Conservation (phyloP, 495 filamentous ascomycete species). For the Stereocaulon alpinum region DNA sequence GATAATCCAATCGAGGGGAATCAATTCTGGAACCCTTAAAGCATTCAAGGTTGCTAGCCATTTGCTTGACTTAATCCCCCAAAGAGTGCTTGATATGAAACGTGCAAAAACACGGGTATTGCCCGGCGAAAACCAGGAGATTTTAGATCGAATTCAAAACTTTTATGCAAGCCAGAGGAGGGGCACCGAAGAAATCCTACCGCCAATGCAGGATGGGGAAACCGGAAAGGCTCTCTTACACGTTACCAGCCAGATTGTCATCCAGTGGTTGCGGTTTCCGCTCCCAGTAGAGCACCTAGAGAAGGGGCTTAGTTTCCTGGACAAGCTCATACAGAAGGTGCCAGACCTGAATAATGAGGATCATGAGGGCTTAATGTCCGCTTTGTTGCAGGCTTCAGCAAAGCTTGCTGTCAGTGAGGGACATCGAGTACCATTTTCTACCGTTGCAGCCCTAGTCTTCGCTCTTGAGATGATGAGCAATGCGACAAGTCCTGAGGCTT, state of each 20-base stretch:
- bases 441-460: slow-evolving; percentile 47
- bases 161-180: slow-evolving; percentile 3
- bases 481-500: slow-evolving; percentile 2
- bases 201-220: slow-evolving; percentile 48
- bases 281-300: slow-evolving; percentile 15
- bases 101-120: not conserved
- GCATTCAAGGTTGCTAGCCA: slow-evolving; percentile 44
- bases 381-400: slow-evolving; percentile 8
- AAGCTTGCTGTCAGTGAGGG: not conserved
- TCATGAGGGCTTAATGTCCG: slow-evolving; percentile 10
- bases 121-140: not conserved
- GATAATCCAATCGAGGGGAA: slow-evolving; percentile 40
- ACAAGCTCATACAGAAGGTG: slow-evolving; percentile 14
- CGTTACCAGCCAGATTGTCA: slow-evolving; percentile 46
- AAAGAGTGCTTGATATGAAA: slow-evolving; percentile 45
- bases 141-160: not conserved
- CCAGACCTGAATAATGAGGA: not conserved
- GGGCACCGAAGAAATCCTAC: slow-evolving; percentile 15
- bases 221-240: slow-evolving; percentile 52
- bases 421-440: slow-evolving; percentile 2
- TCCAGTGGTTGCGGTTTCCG: slow-evolving; percentile 31
- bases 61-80: slow-evolving; percentile 57
- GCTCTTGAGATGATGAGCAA: slow-evolving; percentile 36
- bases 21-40: slow-evolving; percentile 8
- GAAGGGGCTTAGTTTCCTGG: slow-evolving; percentile 10